Percentiles rank a stretch among this genome's conserved stretches.
phyloP scores from a whole-genome alignment of 192 early-diverging fungal genomes.

The Coemansia sp. region DNA sequence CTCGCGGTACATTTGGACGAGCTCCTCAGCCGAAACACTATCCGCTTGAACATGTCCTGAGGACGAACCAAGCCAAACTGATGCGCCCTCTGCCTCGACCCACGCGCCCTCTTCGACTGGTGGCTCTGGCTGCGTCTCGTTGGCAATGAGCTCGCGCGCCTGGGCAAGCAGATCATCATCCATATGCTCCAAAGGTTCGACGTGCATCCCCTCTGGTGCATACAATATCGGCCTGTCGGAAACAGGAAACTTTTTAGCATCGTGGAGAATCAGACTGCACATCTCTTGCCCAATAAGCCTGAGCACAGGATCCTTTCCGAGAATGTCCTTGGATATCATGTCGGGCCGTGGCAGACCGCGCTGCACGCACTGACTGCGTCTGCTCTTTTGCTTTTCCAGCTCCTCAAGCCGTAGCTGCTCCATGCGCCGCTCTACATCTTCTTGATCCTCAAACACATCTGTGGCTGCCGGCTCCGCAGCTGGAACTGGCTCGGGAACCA shows the following conservation, averaged over 20 bases:
- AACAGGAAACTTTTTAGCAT: slow-evolving; percentile 68
- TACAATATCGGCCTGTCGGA: slow-evolving; percentile 56
- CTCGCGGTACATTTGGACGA: slow-evolving; percentile 24
- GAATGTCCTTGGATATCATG: neutral
- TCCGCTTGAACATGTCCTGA: slow-evolving; percentile 1
- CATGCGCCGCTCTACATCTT: slow-evolving; percentile 62
- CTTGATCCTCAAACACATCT: slow-evolving; percentile 61
- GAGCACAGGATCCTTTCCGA: neutral
- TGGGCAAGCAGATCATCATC: slow-evolving; percentile 57
- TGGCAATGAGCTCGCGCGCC: slow-evolving; percentile 56
- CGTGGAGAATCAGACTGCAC: slow-evolving; percentile 62
- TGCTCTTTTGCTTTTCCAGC: slow-evolving; percentile 49
- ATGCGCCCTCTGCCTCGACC: slow-evolving; percentile 14
- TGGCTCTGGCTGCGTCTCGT: slow-evolving; percentile 32
- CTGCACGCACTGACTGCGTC: slow-evolving; percentile 74
- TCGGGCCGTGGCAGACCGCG: slow-evolving; percentile 72
- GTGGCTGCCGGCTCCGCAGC: neutral
- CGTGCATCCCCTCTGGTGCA: slow-evolving; percentile 5
- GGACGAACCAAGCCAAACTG: slow-evolving; percentile 24
- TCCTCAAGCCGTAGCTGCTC: slow-evolving; percentile 53
- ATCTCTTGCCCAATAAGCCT: slow-evolving; percentile 67
- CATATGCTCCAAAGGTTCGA: slow-evolving; percentile 41
- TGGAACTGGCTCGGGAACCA: slow-evolving; percentile 64
- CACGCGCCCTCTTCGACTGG: slow-evolving; percentile 27
- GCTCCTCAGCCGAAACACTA: slow-evolving; percentile 4